Evolutionary conservation across 192 early-diverging fungal species (phyloP).

Genomic region (Backusella tarrabulga): DNA sequence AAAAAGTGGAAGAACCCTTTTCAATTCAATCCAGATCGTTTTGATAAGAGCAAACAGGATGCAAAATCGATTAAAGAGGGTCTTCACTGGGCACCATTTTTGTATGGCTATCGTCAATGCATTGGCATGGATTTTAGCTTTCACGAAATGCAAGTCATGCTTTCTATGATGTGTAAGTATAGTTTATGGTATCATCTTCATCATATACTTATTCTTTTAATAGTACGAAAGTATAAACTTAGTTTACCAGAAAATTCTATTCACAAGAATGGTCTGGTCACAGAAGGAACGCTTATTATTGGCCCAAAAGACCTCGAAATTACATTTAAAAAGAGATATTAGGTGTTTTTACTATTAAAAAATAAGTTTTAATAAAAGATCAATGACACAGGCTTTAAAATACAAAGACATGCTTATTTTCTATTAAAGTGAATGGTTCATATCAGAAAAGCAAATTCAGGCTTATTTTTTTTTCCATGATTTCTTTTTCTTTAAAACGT

Average conservation of each 20-base stretch:
- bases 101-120: conserved; percentile 55
- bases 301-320: background rate
- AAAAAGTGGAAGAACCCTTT: conserved; percentile 39
- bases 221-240: conserved; percentile 27
- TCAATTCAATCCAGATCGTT: conserved; percentile 50
- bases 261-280: conserved; percentile 6
- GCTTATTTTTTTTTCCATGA: too few relatives aligned
- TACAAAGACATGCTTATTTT: too few relatives aligned
- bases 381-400: too few relatives aligned
- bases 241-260: conserved; percentile 17
- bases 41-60: conserved; percentile 19
- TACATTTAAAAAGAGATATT: conserved; percentile 20
- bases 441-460: too few relatives aligned
- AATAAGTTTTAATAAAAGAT: too few relatives aligned
- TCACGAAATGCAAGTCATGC: conserved; percentile 50
- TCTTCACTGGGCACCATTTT: conserved; percentile 51
- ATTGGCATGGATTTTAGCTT: conserved; percentile 65
- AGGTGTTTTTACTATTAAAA: background rate
- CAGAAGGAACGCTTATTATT: background rate
- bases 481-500: too few relatives aligned
- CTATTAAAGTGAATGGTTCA: too few relatives aligned
- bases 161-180: conserved; percentile 45
- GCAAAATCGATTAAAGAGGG: background rate
- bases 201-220: background rate
- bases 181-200: background rate